Conservation (phyloP, 495 filamentous ascomycete species). For the Astrothelium subdiscretum region DNA sequence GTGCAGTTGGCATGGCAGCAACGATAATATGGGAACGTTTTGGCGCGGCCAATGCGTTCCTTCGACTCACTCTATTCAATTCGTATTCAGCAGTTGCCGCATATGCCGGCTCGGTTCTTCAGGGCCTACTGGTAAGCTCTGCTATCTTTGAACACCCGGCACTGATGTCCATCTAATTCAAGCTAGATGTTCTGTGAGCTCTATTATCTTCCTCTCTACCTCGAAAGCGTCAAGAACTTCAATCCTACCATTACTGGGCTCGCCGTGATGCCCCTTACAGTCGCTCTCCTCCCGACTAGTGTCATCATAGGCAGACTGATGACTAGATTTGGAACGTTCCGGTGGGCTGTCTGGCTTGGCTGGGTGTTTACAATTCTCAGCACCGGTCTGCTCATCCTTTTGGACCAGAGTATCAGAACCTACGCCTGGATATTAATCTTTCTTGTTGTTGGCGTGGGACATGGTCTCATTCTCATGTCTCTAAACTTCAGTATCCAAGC, state of each 20-base stretch:
- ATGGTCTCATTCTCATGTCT: conserved; percentile 41
- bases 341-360: conserved; percentile 44
- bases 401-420: conserved; percentile 36
- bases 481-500: conserved; percentile 42
- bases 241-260: conserved; percentile 7
- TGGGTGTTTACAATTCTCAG: conserved; percentile 40
- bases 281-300: conserved; percentile 31
- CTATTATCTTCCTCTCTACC: conserved; percentile 19
- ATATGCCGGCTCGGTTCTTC: conserved; percentile 12
- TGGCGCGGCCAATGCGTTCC: conserved; percentile 36
- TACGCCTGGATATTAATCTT: conserved; percentile 42
- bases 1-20: conserved; percentile 30
- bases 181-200: conserved; percentile 27
- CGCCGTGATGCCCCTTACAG: conserved; percentile 28
- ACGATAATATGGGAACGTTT: conserved; percentile 40
- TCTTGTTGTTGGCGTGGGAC: conserved; percentile 40
- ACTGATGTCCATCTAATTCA: conserved; percentile 18
- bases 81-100: conserved; percentile 7
- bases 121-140: conserved; percentile 15
- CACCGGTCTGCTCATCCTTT: conserved; percentile 39
- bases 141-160: no score
- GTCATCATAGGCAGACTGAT: conserved; percentile 41
- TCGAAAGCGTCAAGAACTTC: conserved; percentile 1
- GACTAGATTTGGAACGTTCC: conserved; percentile 33
- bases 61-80: conserved; percentile 26